These are phyloP conservation scores for Alternaria ethzedia DNA, from an alignment of 2,329 filamentous ascomycete genomes.

Conservation along the genomic window DNA sequence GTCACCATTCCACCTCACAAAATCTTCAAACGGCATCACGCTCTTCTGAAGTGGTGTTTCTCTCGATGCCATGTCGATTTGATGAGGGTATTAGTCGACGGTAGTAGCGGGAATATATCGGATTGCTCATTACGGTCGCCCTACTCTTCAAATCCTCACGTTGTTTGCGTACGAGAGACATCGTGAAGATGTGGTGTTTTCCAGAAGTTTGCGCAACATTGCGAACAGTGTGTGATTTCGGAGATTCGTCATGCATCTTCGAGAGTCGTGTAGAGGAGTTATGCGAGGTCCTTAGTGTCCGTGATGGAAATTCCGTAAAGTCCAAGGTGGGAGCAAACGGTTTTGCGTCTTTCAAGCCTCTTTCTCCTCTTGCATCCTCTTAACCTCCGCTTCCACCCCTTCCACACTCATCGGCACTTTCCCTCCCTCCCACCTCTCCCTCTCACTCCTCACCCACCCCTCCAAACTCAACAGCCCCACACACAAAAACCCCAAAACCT, in stretches of 20 bases:
- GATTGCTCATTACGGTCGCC: background rate
- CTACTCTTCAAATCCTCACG: background rate
- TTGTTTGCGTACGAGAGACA: constrained; percentile 2
- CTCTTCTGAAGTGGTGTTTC: background rate
- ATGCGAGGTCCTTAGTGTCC: background rate
- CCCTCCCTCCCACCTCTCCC: constrained; percentile 57
- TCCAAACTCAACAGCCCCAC: constrained; percentile 83
- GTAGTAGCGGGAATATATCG: background rate
- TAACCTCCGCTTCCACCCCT: constrained; percentile 66
- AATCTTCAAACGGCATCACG: background rate
- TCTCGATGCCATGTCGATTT: background rate
- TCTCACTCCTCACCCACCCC: constrained; percentile 69
- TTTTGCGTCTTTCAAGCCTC: background rate
- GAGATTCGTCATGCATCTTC: background rate
- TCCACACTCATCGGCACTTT: constrained; percentile 66
- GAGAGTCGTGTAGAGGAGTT: background rate
- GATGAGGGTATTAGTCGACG: background rate
- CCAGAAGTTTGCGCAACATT: background rate
- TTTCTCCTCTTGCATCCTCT: constrained; percentile 49
- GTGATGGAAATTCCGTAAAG: background rate
- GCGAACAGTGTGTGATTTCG: background rate
- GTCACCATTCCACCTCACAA: background rate
- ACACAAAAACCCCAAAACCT: constrained; percentile 91
- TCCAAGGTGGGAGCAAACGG: background rate
- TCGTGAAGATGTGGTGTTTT: background rate